Evolutionary conservation across 352 stramenopile species (phyloP), one percentile per base, ranked within the genome.

Genomic region (Peronospora tabacina): DNA sequence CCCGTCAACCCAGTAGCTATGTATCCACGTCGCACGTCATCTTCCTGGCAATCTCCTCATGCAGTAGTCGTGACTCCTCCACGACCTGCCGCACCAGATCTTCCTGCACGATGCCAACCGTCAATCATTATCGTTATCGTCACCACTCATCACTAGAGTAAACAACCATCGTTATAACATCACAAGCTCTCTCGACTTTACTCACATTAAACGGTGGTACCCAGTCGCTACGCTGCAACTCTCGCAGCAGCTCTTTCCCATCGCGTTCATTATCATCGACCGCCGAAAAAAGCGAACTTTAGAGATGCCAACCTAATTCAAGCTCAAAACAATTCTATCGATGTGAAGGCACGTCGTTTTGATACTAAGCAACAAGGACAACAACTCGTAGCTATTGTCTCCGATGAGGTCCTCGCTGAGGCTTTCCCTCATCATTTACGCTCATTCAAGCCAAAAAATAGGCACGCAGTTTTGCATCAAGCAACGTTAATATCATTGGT

Each of bases 141-240:
- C 37, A 45, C 2, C 6, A 38, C 22, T 16, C 15, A 0, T 33
- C 19, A 49, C n/a, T 20, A 24, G 3, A 16, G 37, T 30, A 37
- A 43, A 42, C 3, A 26, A 26, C 22, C 4, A 26, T 26, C 22
- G 0, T 26, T 5, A 26, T 26, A 26, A 26, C 22, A 5, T 5
- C 22, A 26, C 4, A 26, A n/a, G n/a, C n/a, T 26, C 22, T 26
- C 22, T 26, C 22, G 5, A 26, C 22, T 33, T 15, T 16, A 59
- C 77, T 44, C 61, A 91, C 88, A 60, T 96, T 96, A 69, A 95
- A 96, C 3, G 85, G 74, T 11, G 88, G 85, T 32, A 97, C 58
- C 88, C 88, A 97, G 62, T 96, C 85, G 61, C 87, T 96, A 16
- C 85, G 85, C 68, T 87, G 72, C 37, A 97, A 68, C 68, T 97